Evolutionary conservation across 768 basidiomycete species (phyloP).

Genomic region (Nidularia pulvinata): DNA sequence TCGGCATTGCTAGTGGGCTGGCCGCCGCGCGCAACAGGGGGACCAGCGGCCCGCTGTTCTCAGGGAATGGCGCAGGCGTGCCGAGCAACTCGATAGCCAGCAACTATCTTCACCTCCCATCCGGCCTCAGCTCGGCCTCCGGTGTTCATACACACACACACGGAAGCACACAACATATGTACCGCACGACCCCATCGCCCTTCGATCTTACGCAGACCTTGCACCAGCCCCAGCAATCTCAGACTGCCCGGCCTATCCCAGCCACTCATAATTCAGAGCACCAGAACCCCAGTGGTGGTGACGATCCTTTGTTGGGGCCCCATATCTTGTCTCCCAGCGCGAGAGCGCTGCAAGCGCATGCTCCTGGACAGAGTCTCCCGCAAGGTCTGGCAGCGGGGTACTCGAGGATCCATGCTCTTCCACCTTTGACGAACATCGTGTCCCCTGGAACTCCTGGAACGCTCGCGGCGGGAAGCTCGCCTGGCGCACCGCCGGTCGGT

Average conservation of each 20-base stretch:
- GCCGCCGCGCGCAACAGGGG: conserved; percentile 27
- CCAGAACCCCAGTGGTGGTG: conserved; percentile 6
- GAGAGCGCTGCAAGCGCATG: conserved; percentile 83
- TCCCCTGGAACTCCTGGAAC: conserved; percentile 23
- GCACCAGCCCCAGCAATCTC: conserved; percentile 22
- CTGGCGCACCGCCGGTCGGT: not conserved
- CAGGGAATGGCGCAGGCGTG: conserved; percentile 3
- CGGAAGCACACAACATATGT: conserved; percentile 32
- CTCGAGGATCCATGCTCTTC: conserved; percentile 82
- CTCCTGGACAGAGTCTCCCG: conserved; percentile 89
- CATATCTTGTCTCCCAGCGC: conserved; percentile 63
- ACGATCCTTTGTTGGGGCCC: conserved; percentile 14
- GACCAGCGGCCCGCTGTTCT: conserved; percentile 25
- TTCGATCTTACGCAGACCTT: conserved; percentile 44
- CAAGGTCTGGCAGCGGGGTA: conserved; percentile 92
- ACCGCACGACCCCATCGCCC: conserved; percentile 39
- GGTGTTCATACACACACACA: conserved; percentile 37
- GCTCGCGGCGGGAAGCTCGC: conserved; percentile 6
- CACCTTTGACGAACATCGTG: conserved; percentile 33
- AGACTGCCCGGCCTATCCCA: conserved; percentile 25
- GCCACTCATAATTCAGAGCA: conserved; percentile 9
- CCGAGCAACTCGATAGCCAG: conserved; percentile 17
- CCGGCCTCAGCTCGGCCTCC: conserved; percentile 24
- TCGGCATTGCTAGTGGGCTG: conserved; percentile 10
- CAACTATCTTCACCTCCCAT: conserved; percentile 23